phyloP scores from a whole-genome alignment of 495 filamentous ascomycete species.

The Achaetomiella virescens region DNA sequence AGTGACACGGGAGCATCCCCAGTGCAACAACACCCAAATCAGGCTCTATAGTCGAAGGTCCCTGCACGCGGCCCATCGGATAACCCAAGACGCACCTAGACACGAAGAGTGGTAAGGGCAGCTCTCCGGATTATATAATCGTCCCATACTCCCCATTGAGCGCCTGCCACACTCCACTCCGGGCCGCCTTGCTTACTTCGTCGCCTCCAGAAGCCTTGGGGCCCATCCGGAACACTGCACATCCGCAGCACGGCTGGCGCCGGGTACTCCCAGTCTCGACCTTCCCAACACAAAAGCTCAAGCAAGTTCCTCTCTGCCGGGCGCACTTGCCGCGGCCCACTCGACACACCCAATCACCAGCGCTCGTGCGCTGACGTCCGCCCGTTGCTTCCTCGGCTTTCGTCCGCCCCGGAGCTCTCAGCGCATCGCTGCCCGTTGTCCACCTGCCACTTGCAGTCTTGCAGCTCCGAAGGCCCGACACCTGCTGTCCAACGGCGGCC shows the following conservation, averaged over 20 bases:
- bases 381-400: constrained; percentile 25
- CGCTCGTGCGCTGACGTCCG: neutral
- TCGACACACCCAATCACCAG: constrained; percentile 14
- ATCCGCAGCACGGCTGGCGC: constrained; percentile 1
- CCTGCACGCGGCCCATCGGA: neutral
- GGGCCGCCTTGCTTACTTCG: neutral
- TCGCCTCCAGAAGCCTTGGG: neutral
- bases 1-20: neutral
- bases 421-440: neutral
- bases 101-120: neutral
- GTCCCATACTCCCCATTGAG: neutral
- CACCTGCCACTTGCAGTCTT: constrained; percentile 11
- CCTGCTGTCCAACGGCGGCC: constrained; percentile 11
- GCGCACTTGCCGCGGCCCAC: constrained; percentile 20
- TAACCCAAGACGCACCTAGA: neutral
- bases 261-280: constrained; percentile 11
- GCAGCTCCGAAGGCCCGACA: constrained; percentile 14
- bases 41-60: constrained; percentile 4
- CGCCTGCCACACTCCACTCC: neutral
- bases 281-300: neutral
- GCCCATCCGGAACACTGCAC: neutral
- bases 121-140: constrained; percentile 1
- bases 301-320: constrained; percentile 17
- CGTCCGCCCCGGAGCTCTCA: constrained; percentile 15
- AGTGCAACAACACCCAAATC: neutral